Conservation (phyloP, 257 asterid species). For the Linaria vulgaris region DNA sequence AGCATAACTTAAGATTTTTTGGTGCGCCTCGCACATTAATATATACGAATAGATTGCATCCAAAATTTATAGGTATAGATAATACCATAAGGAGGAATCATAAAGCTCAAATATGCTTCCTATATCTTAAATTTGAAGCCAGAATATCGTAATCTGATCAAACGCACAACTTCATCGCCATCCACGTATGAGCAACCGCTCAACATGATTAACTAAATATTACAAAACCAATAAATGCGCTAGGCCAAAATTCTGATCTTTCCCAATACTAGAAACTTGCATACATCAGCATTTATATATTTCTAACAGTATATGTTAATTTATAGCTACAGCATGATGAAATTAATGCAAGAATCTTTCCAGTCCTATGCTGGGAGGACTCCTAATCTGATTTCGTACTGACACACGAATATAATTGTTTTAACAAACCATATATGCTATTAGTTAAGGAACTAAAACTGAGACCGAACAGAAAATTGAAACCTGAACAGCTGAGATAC, state of each 20-base stretch:
- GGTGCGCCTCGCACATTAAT: not conserved
- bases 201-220: not conserved
- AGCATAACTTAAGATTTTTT: conserved; percentile 7
- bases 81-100: not conserved
- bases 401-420: not conserved
- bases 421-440: not conserved
- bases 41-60: not conserved
- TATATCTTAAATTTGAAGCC: not conserved
- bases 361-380: too few relatives aligned
- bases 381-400: not conserved
- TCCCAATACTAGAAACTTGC: not conserved
- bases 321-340: too few relatives aligned
- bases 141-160: not conserved
- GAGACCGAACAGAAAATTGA: conserved; percentile 25
- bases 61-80: too few relatives aligned
- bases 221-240: not conserved
- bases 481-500: conserved; percentile 99
- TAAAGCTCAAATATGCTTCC: not conserved
- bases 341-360: too few relatives aligned
- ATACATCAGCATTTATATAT: not conserved
- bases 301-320: conserved; percentile 8
- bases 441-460: conserved; percentile 2
- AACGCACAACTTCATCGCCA: conserved; percentile 1
- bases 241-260: not conserved
- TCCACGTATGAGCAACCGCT: not conserved